Conservation (phyloP, 768 basidiomycete genomes). For the Leucogyrophana mollusca region DNA sequence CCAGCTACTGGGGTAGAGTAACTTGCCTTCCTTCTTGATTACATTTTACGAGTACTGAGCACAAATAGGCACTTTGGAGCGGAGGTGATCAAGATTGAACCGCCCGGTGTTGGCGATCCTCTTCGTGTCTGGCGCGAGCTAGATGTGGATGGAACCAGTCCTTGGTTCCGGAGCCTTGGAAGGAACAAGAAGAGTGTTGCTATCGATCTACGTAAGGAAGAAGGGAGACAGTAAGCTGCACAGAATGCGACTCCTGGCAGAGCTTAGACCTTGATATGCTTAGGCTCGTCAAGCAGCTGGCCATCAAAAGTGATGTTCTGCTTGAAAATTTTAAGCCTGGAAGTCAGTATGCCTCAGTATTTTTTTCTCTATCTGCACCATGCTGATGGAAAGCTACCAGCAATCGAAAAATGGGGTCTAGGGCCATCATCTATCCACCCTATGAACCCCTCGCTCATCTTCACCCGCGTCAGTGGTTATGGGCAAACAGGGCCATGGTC, state of each 20-base stretch:
- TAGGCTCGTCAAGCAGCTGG: constrained; percentile 63
- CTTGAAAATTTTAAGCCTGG: constrained; percentile 77
- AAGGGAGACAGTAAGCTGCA: constrained; percentile 49
- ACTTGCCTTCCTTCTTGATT: background rate
- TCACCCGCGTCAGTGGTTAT: constrained; percentile 82
- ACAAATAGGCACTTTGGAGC: constrained; percentile 64
- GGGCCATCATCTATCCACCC: constrained; percentile 58
- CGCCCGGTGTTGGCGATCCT: constrained; percentile 62
- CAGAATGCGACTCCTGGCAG: background rate
- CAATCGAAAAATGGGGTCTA: constrained; percentile 68
- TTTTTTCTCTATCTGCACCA: background rate
- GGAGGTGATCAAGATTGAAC: constrained; percentile 71
- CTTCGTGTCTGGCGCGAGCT: constrained; percentile 71
- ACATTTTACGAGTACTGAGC: background rate
- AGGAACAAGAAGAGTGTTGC: constrained; percentile 75
- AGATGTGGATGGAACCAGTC: constrained; percentile 68
- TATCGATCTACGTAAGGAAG: constrained; percentile 58
- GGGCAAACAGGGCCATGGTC: constrained; percentile 78
- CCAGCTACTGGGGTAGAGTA: constrained; percentile 61
- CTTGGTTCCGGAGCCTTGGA: constrained; percentile 72
- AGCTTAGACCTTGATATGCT: background rate
- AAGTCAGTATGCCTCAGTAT: constrained; percentile 40
- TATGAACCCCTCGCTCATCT: constrained; percentile 86
- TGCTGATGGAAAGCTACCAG: constrained; percentile 28
- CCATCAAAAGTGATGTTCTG: constrained; percentile 62